These are phyloP conservation scores for Alternaria arborescens DNA, from an alignment of 2,329 filamentous ascomycete species.

Conservation along the genomic window DNA sequence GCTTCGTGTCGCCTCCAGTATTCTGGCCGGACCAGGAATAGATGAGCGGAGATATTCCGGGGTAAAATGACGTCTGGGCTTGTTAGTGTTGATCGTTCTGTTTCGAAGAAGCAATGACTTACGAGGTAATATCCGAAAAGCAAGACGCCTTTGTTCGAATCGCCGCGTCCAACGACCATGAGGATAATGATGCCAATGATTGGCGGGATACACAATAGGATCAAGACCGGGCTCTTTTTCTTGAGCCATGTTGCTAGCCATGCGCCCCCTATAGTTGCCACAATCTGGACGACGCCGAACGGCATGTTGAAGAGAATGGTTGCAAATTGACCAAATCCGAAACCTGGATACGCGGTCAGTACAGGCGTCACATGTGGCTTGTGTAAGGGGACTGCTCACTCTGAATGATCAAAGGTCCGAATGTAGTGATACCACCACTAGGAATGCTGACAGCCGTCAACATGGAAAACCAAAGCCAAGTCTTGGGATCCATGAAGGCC, in stretches of 20 bases:
- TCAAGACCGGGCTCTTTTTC: constrained; percentile 62
- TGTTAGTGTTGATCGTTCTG: not conserved
- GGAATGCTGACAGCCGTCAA: constrained; percentile 55
- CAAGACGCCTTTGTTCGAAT: constrained; percentile 59
- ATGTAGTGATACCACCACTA: constrained; percentile 66
- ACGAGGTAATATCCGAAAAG: constrained; percentile 65
- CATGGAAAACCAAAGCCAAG: constrained; percentile 63
- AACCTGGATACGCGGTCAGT: constrained; percentile 30
- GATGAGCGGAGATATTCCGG: constrained; percentile 67
- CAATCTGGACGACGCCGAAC: constrained; percentile 67
- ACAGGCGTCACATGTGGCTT: too few relatives aligned
- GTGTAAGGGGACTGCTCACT: constrained; percentile 32
- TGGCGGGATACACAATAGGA: constrained; percentile 64
- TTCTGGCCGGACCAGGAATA: constrained; percentile 70
- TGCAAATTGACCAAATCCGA: constrained; percentile 64
- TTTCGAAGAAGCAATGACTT: not conserved
- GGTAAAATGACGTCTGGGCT: constrained; percentile 63
- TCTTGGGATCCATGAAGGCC: constrained; percentile 65
- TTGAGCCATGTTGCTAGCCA: constrained; percentile 64
- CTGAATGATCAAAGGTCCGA: constrained; percentile 66
- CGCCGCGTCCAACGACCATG: constrained; percentile 58
- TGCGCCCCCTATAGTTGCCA: constrained; percentile 67
- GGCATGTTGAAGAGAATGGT: constrained; percentile 70
- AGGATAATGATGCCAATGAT: constrained; percentile 66
- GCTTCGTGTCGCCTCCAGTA: constrained; percentile 74